Percentiles rank a stretch among this genome's conserved stretches.
These are phyloP conservation scores for Chaetomium tenue DNA, from an alignment of 495 filamentous ascomycete species.

Conservation along the genomic window DNA sequence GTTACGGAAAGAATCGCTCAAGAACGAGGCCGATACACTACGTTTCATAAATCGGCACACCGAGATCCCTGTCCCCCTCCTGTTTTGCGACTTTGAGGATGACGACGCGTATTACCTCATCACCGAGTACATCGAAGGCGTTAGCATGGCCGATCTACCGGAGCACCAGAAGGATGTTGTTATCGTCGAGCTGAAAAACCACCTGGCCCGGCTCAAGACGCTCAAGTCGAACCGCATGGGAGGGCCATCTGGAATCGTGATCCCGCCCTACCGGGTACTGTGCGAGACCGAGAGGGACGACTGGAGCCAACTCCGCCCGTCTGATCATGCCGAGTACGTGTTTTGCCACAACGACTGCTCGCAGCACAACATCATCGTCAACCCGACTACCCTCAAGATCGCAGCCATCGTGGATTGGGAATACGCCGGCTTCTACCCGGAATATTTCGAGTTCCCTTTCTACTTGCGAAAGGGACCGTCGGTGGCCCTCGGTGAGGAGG, in stretches of 20 bases:
- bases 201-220: slow-evolving; percentile 14
- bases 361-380: slow-evolving; percentile 21
- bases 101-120: slow-evolving; percentile 23
- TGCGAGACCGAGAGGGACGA: slow-evolving; percentile 15
- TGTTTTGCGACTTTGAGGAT: slow-evolving; percentile 21
- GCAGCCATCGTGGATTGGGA: slow-evolving; percentile 23
- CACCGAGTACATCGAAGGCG: slow-evolving; percentile 19
- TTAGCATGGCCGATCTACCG: slow-evolving; percentile 19
- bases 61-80: slow-evolving; percentile 16
- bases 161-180: slow-evolving; percentile 16
- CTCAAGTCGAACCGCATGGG: slow-evolving; percentile 15
- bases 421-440: slow-evolving; percentile 22
- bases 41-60: slow-evolving; percentile 14
- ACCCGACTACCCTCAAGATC: slow-evolving; percentile 21
- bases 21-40: slow-evolving; percentile 20
- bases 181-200: slow-evolving; percentile 12
- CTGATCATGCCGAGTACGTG: slow-evolving; percentile 13
- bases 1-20: slow-evolving; percentile 7
- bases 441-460: slow-evolving; percentile 18
- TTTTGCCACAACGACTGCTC: slow-evolving; percentile 23
- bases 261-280: slow-evolving; percentile 20
- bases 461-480: slow-evolving; percentile 16
- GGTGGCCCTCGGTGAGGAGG: slow-evolving; percentile 17
- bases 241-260: slow-evolving; percentile 19
- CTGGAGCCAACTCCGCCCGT: slow-evolving; percentile 11